Conservation (phyloP, 2,329 filamentous ascomycete species). For the Dryadomyces sulphureus region DNA sequence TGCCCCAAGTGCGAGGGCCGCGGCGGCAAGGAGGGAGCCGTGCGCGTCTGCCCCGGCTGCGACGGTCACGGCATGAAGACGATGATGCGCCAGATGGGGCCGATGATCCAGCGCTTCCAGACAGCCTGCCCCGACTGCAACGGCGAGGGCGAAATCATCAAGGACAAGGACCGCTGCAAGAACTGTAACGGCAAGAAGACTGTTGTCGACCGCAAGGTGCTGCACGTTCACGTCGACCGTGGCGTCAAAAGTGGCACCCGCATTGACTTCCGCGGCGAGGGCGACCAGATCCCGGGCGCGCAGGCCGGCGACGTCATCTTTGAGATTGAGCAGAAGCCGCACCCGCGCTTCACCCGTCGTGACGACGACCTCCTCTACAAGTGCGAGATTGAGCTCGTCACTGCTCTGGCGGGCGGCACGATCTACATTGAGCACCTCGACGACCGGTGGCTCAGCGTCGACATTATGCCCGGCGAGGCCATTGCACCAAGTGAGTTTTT, state of each 20-base stretch:
- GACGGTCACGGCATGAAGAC: slow-evolving; percentile 97
- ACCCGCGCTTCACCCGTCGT: slow-evolving; percentile 84
- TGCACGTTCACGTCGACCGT: slow-evolving; percentile 93
- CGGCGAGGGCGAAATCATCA: slow-evolving; percentile 91
- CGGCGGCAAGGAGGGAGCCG: slow-evolving; percentile 94
- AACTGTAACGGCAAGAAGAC: slow-evolving; percentile 96
- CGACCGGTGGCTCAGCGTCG: slow-evolving; percentile 88
- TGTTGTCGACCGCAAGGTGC: slow-evolving; percentile 88
- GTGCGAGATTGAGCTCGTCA: slow-evolving; percentile 89
- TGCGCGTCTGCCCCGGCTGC: slow-evolving; percentile 81
- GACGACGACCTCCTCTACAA: slow-evolving; percentile 94
- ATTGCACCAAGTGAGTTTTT: slow-evolving; percentile 67
- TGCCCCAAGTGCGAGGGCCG: slow-evolving; percentile 88
- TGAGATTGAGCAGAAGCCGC: slow-evolving; percentile 99
- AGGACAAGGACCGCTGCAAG: slow-evolving; percentile 97
- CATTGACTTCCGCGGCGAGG: slow-evolving; percentile 93
- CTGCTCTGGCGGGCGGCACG: slow-evolving; percentile 78
- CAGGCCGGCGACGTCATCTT: slow-evolving; percentile 94
- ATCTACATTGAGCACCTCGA: slow-evolving; percentile 94
- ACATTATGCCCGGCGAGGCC: slow-evolving; percentile 86
- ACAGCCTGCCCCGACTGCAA: slow-evolving; percentile 97
- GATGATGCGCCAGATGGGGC: slow-evolving; percentile 99
- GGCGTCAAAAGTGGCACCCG: slow-evolving; percentile 90
- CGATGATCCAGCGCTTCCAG: slow-evolving; percentile 99
- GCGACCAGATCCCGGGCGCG: slow-evolving; percentile 87